Evolutionary conservation across 1,284 basidiomycete species (phyloP).

Genomic region (Gymnopus androsaceus): DNA sequence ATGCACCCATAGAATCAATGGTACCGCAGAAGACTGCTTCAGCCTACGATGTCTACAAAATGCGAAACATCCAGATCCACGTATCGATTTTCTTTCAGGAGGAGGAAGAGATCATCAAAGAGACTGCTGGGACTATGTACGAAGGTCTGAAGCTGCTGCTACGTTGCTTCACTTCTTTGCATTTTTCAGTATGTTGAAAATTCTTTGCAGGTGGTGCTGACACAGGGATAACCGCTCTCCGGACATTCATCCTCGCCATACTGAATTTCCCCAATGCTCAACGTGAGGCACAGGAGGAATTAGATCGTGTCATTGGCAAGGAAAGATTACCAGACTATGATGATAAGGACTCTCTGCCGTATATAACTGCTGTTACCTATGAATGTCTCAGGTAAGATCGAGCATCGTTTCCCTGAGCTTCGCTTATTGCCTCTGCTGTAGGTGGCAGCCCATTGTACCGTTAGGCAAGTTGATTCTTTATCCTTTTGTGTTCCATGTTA

Average conservation of each 20-base stretch:
- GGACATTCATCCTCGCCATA: constrained; percentile 8
- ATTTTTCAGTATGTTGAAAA: not conserved
- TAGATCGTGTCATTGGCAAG: constrained; percentile 10
- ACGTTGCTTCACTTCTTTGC: not conserved
- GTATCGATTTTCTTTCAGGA: not conserved
- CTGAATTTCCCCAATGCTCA: constrained; percentile 2
- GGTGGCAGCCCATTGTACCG: constrained; percentile 10
- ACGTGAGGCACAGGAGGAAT: constrained; percentile 1
- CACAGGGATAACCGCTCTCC: not conserved
- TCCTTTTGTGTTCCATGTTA: not conserved
- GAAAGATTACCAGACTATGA: not conserved
- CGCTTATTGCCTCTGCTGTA: no score
- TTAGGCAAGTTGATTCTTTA: not conserved
- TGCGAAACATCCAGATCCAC: not conserved
- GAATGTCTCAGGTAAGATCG: no score
- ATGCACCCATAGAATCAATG: no score
- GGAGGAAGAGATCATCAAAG: not conserved
- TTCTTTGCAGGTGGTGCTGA: constrained; percentile 5
- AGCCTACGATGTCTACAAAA: not conserved
- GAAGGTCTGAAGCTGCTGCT: not conserved
- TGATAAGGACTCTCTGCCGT: constrained; percentile 16
- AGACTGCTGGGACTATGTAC: constrained; percentile 1
- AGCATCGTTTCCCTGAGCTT: no score
- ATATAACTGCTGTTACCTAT: constrained; percentile 1
- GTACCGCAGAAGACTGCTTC: constrained; percentile 1